Base-by-base conservation (phyloP, 1,284 basidiomycete species). In the Cryptococcus hybrid region DNA sequence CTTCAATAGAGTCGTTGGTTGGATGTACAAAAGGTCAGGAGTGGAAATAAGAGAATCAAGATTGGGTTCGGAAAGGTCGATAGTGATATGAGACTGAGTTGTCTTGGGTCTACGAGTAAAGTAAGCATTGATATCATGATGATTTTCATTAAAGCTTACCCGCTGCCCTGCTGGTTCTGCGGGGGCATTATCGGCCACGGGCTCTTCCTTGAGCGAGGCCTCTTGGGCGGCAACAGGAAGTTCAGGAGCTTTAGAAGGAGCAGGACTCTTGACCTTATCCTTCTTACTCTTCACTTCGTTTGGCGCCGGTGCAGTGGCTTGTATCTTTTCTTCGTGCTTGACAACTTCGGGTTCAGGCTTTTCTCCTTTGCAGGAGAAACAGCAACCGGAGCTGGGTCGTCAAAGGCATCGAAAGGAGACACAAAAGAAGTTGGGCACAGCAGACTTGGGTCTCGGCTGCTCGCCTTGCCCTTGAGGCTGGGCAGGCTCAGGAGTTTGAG, bases 371-470 rank as follows among this genome's bases (percentile, higher is more conserved):
- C 50, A 30, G 51, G 50, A 15, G 51, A 34, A 13, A 11, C 13
- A 13, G 48, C 3, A 3, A 36, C 11, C 2, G 61, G 51, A n/a
- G 53, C 51, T 11, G 62, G 64, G 11, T 62, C 57, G 2, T 70
- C 69, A 54, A 76, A 75, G 2, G 61, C 73, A 45, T 73, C 73
- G 47, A 76, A 76, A 3, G 74, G 74, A 2, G 72, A 74, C 44
- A 75, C 70, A 54, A 76, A 76, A 52, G 59, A 76, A 76, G 47
- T 65, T 64, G 15, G 56, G 56, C 30, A 30, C 30, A 35, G 54
- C 36, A n/a, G 36, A 39, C 18, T 55, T 24, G 24, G 24, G 9
- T 38, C 42, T 35, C 34, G 35, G 60, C 40, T 43, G 24, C n/a
- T 24, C 44, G 39, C 13, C 44, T 37, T 15, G 15, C 18, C 7